phyloP scores from a whole-genome alignment of 2,329 filamentous ascomycete species.

The Ustulina deusta region DNA sequence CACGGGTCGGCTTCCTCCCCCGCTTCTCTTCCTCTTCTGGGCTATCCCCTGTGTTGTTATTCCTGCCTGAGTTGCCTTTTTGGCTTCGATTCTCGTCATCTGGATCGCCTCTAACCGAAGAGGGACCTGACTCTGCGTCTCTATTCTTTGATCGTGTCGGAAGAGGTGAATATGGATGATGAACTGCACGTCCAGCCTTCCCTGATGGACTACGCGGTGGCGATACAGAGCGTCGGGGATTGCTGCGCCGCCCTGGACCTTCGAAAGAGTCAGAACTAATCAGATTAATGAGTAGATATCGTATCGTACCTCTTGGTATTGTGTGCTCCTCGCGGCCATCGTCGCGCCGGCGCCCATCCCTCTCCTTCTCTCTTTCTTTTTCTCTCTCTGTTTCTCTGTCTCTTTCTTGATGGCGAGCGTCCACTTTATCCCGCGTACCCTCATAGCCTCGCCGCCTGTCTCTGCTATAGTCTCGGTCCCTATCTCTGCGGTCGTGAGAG shows the following conservation, averaged over 20 bases:
- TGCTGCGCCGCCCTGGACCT: slow-evolving; percentile 43
- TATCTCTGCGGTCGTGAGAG: slow-evolving; percentile 54
- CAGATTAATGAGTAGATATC: background rate
- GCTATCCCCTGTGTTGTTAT: slow-evolving; percentile 35
- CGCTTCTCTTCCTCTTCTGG: slow-evolving; percentile 45
- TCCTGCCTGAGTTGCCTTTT: slow-evolving; percentile 39
- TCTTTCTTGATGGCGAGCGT: slow-evolving; percentile 38
- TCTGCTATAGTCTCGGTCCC: slow-evolving; percentile 56
- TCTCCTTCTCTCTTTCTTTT: slow-evolving; percentile 28
- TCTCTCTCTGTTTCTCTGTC: slow-evolving; percentile 28
- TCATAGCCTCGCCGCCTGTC: slow-evolving; percentile 45
- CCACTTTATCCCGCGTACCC: slow-evolving; percentile 24
- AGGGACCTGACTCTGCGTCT: slow-evolving; percentile 42
- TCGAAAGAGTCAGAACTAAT: slow-evolving; percentile 27
- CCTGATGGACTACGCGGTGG: slow-evolving; percentile 40
- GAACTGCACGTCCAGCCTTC: slow-evolving; percentile 39
- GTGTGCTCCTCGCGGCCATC: slow-evolving; percentile 38
- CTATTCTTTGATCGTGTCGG: slow-evolving; percentile 47
- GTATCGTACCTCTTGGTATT: slow-evolving; percentile 40
- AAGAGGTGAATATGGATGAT: slow-evolving; percentile 49
- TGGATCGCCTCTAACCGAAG: slow-evolving; percentile 55
- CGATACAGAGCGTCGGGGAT: slow-evolving; percentile 42
- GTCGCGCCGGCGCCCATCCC: slow-evolving; percentile 42
- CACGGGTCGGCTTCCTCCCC: slow-evolving; percentile 32
- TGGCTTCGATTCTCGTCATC: slow-evolving; percentile 48